Evolutionary conservation across 1,284 basidiomycete species (phyloP), one percentile per base, ranked within the genome.

Genomic region (Cryptococcus floricola): DNA sequence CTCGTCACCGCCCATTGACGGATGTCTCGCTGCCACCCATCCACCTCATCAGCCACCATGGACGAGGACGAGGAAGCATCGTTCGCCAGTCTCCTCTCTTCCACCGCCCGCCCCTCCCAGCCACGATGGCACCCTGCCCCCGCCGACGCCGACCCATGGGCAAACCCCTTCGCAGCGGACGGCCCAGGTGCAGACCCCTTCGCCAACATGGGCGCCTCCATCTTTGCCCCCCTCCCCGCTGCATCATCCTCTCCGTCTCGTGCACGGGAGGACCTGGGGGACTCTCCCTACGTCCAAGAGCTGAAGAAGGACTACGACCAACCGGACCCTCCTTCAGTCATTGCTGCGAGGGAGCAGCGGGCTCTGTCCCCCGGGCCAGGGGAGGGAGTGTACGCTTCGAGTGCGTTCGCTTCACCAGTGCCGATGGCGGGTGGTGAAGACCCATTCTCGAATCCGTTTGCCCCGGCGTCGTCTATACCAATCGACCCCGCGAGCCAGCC

Each of bases 31-130:
- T 46, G 34, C 23, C 43, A 48, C 19, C 19, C 25, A 19, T 25
- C 43, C 9, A 5, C 18, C 27, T 31, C 38, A 38, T n/a, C 12
- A 19, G 13, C 50, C 28, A 39, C 38, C n/a, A 74, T 74, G 72
- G 71, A 74, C 66, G 73, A 75, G 72, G 71, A 74, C 66, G 73
- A 75, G 56, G 73, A 74, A 61, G 68, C 64, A 18, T 58, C 58
- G 39, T 75, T 75, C 52, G 72, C 71, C 13, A 67, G 66, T 34
- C 64, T 75, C 9, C 61, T 75, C 19, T 68, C 72, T 2, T 67
- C 68, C 48, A 70, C 72, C 5, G 63, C 63, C 8, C 52, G 62
- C 4, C 62, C 66, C 8, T 44, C 67, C 19, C 54, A 54, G 25
- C 73, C 72, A 0, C 50, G 60, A n/a, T 69, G 68, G 60, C 59